Evolutionary conservation across 495 filamentous ascomycete genomes (phyloP).

Genomic region (Annulohypoxylon maeteangense): DNA sequence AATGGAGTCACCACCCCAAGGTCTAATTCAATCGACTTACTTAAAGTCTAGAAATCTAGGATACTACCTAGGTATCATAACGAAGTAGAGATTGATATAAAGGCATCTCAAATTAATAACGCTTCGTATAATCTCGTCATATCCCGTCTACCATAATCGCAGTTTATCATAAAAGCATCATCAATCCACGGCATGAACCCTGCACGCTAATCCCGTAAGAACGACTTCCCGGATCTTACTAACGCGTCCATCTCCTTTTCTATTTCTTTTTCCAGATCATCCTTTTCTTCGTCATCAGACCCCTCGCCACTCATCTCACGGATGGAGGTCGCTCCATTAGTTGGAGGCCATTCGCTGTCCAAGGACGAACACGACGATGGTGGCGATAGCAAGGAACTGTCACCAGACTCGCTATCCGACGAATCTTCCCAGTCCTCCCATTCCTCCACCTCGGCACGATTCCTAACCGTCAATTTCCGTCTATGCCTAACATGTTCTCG

Average conservation of each 20-base stretch:
- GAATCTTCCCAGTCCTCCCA: slow-evolving; percentile 27
- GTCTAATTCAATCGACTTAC: too few species aligned
- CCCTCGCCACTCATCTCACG: background rate
- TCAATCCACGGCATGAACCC: background rate
- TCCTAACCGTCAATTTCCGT: slow-evolving; percentile 24
- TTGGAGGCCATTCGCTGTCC: slow-evolving; percentile 25
- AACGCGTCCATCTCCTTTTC: slow-evolving; percentile 1
- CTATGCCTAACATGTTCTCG: slow-evolving; percentile 12
- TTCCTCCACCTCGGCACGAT: slow-evolving; percentile 12
- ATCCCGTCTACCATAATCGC: background rate
- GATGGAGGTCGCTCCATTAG: background rate
- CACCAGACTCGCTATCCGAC: slow-evolving; percentile 34
- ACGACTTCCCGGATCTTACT: slow-evolving; percentile 19
- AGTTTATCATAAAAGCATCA: background rate
- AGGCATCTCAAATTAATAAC: background rate
- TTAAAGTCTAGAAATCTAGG: too few species aligned
- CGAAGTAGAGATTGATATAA: background rate
- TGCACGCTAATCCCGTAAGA: slow-evolving; percentile 8
- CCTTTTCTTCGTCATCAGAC: background rate
- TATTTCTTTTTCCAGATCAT: slow-evolving; percentile 5
- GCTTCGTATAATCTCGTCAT: background rate
- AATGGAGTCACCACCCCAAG: too few species aligned
- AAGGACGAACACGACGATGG: slow-evolving; percentile 19
- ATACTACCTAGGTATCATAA: too few species aligned
- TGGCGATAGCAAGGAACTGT: slow-evolving; percentile 2